Evolutionary conservation across 2,329 filamentous ascomycete genomes (phyloP), one percentile per base, ranked within the genome.

Genomic region (Fusarium sp.): DNA sequence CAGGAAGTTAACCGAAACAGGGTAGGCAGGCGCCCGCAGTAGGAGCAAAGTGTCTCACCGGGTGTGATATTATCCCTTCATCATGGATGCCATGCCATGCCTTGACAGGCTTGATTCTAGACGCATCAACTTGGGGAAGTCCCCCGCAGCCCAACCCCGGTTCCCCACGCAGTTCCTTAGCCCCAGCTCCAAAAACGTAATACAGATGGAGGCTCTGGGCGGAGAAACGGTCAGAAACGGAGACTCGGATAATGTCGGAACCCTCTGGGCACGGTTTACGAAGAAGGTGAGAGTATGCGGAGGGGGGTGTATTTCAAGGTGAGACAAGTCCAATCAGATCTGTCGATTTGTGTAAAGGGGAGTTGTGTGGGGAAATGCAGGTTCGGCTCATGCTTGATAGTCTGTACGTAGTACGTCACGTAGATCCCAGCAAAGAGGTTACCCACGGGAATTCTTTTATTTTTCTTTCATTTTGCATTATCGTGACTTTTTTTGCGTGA

Each of bases 1-100:
- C 68, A 68, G 71, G 71, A 73, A 73, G 71, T 73, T 73, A 73
- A 43, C 71, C 71, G 71, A 72, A 59, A 56, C 54, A 59, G 57
- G 53, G 68, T 49, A 58, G 57, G 51, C 53, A 65, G 70, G 55
- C 70, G 70, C 70, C 70, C 70, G 70, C 70, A 72, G 65, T 45
- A 50, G 50, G 50, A 68, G 39, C 22, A 30, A 45, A 56, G 41
- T 48, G 39, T 50, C 35, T 49, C 49, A 53, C 48, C 48, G 41
- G 56, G 60, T 50, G 56, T 56, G 53, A 60, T 50, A 59, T 59
- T 62, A 49, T 60, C 56, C 52, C 51, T 39, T 32, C 57, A 3
- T 17, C 33, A 26, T 26, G 26, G 26, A 26, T 26, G 26, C 26
- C 26, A 26, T 26, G 24, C 24, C 24, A 9, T 26, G 26, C 26